Evolutionary conservation across 352 stramenopile genomes (phyloP).

Genomic region (Phytophthora rubi): DNA sequence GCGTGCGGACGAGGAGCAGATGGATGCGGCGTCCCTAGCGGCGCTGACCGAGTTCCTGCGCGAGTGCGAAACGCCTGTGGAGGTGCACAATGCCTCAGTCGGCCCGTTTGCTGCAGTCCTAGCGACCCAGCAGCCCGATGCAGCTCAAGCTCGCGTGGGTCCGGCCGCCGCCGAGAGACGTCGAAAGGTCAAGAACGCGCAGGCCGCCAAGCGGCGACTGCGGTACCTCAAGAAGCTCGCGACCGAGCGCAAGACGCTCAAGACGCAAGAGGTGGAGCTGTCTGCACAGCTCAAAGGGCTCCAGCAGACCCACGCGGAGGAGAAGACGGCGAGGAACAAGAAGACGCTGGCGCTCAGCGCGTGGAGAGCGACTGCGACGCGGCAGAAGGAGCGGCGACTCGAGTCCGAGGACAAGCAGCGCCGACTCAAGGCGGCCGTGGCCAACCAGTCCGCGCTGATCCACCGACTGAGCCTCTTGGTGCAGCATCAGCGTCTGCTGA

Average conservation of each 20-base stretch:
- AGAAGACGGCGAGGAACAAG: conserved; percentile 16
- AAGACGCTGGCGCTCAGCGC: conserved; percentile 22
- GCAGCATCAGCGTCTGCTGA: conserved; percentile 13
- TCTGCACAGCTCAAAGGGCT: conserved; percentile 17
- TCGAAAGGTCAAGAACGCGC: conserved; percentile 22
- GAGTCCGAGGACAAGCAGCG: conserved; percentile 25
- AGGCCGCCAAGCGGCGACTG: conserved; percentile 24
- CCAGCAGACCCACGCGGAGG: conserved; percentile 2
- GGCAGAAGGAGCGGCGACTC: conserved; percentile 32
- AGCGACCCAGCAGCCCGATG: background rate
- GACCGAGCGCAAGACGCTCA: conserved; percentile 21
- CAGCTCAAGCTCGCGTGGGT: background rate
- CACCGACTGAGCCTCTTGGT: conserved; percentile 22
- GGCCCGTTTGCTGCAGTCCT: background rate
- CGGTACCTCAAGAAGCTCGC: conserved; percentile 33
- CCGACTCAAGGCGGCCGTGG: conserved; percentile 21
- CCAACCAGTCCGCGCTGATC: conserved; percentile 25
- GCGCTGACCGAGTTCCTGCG: conserved; percentile 29
- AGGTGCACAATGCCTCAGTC: background rate
- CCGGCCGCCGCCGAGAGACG: conserved; percentile 2
- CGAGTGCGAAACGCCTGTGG: conserved; percentile 20
- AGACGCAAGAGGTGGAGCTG: conserved; percentile 30
- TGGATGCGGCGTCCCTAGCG: conserved; percentile 20
- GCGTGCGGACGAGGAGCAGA: conserved; percentile 8
- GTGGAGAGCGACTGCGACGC: conserved; percentile 24